Conservation (phyloP, 2,329 filamentous ascomycete genomes). For the Mycogone perniciosa region DNA sequence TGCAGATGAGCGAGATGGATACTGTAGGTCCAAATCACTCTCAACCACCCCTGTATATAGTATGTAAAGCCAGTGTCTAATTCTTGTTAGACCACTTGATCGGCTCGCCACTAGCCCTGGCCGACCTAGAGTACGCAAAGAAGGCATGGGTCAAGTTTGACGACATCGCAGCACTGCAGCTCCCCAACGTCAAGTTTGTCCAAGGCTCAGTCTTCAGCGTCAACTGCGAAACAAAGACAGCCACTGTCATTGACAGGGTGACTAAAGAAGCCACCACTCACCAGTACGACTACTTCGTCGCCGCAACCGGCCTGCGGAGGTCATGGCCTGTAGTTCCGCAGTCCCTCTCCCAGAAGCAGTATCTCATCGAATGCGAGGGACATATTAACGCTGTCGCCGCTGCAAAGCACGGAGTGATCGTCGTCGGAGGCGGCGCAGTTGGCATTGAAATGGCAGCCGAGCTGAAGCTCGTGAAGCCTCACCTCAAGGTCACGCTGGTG, state of each 20-base stretch:
- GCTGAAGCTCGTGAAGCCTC: conserved; percentile 60
- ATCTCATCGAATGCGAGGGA: conserved; percentile 53
- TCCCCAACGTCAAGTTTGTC: conserved; percentile 55
- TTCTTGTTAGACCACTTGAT: conserved; percentile 60
- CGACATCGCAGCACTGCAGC: conserved; percentile 60
- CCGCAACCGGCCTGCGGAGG: conserved; percentile 62
- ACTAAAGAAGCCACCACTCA: conserved; percentile 38
- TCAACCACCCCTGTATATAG: neutral
- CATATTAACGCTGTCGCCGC: conserved; percentile 51
- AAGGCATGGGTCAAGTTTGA: conserved; percentile 66
- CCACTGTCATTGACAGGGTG: conserved; percentile 45
- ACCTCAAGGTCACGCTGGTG: conserved; percentile 62
- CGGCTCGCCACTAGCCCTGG: conserved; percentile 66
- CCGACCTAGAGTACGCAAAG: conserved; percentile 54
- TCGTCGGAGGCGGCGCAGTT: conserved; percentile 73
- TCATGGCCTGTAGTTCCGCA: conserved; percentile 69
- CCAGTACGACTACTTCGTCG: conserved; percentile 69
- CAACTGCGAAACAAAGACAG: conserved; percentile 53
- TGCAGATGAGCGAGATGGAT: conserved; percentile 77
- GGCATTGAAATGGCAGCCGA: conserved; percentile 79
- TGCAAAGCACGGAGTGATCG: conserved; percentile 53
- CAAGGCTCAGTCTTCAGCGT: conserved; percentile 59
- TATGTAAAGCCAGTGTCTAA: neutral
- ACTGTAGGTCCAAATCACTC: conserved; percentile 48
- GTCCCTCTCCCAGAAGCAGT: conserved; percentile 54